Evolutionary conservation across 352 stramenopile species (phyloP).

Genomic region (Pythium aristosporum): DNA sequence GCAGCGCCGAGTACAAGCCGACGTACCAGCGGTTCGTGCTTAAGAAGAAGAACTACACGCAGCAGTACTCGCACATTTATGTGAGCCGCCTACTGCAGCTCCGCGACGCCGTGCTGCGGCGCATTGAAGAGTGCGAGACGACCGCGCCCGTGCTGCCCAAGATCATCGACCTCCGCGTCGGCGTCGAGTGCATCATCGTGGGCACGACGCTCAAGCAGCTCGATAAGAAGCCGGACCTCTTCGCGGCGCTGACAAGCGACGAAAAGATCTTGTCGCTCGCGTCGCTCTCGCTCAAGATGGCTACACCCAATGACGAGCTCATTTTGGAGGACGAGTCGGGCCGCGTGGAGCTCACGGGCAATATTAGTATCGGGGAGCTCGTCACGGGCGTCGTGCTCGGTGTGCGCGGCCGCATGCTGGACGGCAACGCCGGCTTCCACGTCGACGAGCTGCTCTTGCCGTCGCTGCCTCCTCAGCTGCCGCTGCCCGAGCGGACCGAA

Average conservation of each 20-base stretch:
- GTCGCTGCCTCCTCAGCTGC: slow-evolving; percentile 43
- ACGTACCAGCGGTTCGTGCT: slow-evolving; percentile 76
- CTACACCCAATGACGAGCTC: slow-evolving; percentile 71
- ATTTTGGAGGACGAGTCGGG: slow-evolving; percentile 89
- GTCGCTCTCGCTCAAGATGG: slow-evolving; percentile 37
- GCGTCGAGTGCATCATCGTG: slow-evolving; percentile 68
- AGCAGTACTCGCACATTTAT: slow-evolving; percentile 93
- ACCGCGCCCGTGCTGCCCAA: slow-evolving; percentile 50
- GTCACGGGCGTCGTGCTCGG: slow-evolving; percentile 79
- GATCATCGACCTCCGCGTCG: slow-evolving; percentile 75
- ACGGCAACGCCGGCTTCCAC: slow-evolving; percentile 43
- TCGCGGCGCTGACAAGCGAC: slow-evolving; percentile 73
- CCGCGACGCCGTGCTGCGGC: slow-evolving; percentile 50
- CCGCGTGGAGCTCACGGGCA: slow-evolving; percentile 67
- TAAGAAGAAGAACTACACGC: slow-evolving; percentile 81
- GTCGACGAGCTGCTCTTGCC: slow-evolving; percentile 66
- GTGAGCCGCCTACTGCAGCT: slow-evolving; percentile 75
- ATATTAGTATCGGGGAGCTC: slow-evolving; percentile 46
- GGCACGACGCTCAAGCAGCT: slow-evolving; percentile 86
- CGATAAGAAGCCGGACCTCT: slow-evolving; percentile 71
- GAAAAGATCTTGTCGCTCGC: slow-evolving; percentile 48
- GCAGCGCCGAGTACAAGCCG: slow-evolving; percentile 46
- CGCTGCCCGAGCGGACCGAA: slow-evolving; percentile 45
- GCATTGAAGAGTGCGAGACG: slow-evolving; percentile 37
- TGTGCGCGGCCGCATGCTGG: slow-evolving; percentile 56